Base-by-base conservation (phyloP, 495 filamentous ascomycete genomes). In the Neurospora sp. region DNA sequence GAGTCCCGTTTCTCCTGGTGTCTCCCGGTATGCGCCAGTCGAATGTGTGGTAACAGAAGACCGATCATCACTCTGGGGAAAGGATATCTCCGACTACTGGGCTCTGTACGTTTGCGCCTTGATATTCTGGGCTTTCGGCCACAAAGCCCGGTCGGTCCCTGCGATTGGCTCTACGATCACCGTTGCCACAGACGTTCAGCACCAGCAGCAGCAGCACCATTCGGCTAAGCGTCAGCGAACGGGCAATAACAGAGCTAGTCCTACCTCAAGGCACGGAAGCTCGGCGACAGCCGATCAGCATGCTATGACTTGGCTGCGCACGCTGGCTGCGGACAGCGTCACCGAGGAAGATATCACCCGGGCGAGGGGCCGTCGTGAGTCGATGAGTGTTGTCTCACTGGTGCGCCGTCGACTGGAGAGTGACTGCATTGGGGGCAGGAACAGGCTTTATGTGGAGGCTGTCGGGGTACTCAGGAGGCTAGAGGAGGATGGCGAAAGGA, bases 201-300 rank as follows among this genome's bases (percentile, higher is more conserved):
- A 48, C 31, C 68, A 71, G 22, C 70, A 71, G 41, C 37, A 70
- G n/a, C 61, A 72, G 39, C 14, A 40, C 20, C 48, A 53, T 53
- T 16, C 73, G 73, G 37, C 73, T 72, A 35, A 75, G 75, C 70
- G 87, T 94, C 94, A 73, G 72, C 40, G 74, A 78, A 9, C 53
- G 84, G 82, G 70, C 90, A 91, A 84, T 93, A 94, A 48, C 89
- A 91, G 20, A 83, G 79, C 71, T 89, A 90, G 74, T 89, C 88
- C 39, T 87, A 85, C 80, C 89, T 88, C 73, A 61, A 71, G 20
- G 71, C 53, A 35, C 5, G 70, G 77, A 73, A 81, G 69, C 74
- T 73, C 48, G 31, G n/a, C 86, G 78, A 31, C 83, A 61, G 71
- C 82, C 78, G 74, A 83, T 78, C 22, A 86, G 79, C 69, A 87